Base-by-base conservation (phyloP, 768 basidiomycete species). In the Hydnomerulius pinastri region DNA sequence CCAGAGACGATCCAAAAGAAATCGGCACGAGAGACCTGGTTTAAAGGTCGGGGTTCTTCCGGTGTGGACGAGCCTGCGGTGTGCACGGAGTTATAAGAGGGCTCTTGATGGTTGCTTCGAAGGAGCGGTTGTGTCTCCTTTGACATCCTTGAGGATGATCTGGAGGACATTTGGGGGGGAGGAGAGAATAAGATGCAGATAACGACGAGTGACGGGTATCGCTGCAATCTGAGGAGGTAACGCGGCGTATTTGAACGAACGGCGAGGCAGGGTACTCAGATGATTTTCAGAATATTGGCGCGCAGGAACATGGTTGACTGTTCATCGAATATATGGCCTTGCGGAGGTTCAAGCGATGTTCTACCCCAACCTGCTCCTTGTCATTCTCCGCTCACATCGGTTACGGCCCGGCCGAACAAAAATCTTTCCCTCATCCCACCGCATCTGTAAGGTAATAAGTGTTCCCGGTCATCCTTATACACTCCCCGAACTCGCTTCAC, bases 1-100 rank as follows among this genome's bases (percentile, higher is more conserved):
- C 84, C 90, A 36, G 80, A 76, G 44, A 92, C 75, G 54, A 91
- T 83, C 87, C 87, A 90, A 47, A 71, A 69, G 55, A 81, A 76
- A 56, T 88, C 81, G n/a, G 58, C 44, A 39, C 65, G 72, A 37
- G 85, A 80, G 53, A 79, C 72, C 52, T 77, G 71, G 67, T 76
- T 78, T 53, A 72, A 56, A 18, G 69, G 66, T 7, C 62, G 64
- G 3, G 69, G 53, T 15, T 58, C 30, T 17, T 72, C 64, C 18
- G 61, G 60, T 38, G 55, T 5, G 52, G 61, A 57, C 53, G 53
- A 4, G 4, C 70, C 70, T 64, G 67, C 66, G 63, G 30, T n/a
- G 23, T 76, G 63, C 39, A 73, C 68, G 55, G 78, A 64, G 65
- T 67, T 57, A 60, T 82, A 83, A 25, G 77, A 79, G 45, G 76